Evolutionary conservation across 2,329 filamentous ascomycete genomes (phyloP).

Genomic region (Leptographium flavum): DNA sequence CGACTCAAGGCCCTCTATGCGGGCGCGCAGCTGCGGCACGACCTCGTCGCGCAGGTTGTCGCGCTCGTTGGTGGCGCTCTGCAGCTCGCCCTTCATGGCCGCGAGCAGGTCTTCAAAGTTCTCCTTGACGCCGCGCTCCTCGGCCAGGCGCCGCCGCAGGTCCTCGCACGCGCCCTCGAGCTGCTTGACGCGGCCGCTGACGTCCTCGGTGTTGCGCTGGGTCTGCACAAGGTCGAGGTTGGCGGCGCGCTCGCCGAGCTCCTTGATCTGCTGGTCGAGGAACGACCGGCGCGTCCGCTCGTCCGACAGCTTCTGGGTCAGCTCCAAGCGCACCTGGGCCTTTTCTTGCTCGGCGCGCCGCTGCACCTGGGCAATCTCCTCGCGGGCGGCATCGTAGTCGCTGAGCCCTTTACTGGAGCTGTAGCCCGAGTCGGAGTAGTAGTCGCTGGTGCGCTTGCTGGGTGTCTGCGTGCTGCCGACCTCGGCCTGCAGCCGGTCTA

Average conservation of each 20-base stretch:
- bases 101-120: slow-evolving; percentile 88
- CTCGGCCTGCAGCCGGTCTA: slow-evolving; percentile 78
- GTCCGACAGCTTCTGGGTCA: slow-evolving; percentile 76
- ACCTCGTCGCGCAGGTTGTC: slow-evolving; percentile 86
- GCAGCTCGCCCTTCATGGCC: slow-evolving; percentile 69
- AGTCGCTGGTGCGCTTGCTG: slow-evolving; percentile 79
- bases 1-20: slow-evolving; percentile 63
- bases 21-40: slow-evolving; percentile 62
- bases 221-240: slow-evolving; percentile 41
- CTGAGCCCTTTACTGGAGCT: slow-evolving; percentile 57
- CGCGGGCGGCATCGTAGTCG: slow-evolving; percentile 45
- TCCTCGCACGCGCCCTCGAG: slow-evolving; percentile 73
- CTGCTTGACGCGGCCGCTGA: slow-evolving; percentile 53
- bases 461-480: slow-evolving; percentile 39
- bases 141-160: slow-evolving; percentile 62
- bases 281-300: slow-evolving; percentile 63
- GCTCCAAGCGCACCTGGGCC: slow-evolving; percentile 69
- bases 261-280: slow-evolving; percentile 72
- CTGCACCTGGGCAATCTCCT: slow-evolving; percentile 71
- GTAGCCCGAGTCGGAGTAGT: slow-evolving; percentile 91
- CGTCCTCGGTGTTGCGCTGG: slow-evolving; percentile 32
- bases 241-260: slow-evolving; percentile 65
- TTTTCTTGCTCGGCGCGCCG: slow-evolving; percentile 82
- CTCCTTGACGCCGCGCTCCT: slow-evolving; percentile 77
- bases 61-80: slow-evolving; percentile 71